Evolutionary conservation across 2,329 filamentous ascomycete genomes (phyloP).

Genomic region (Emericellopsis atlantica): DNA sequence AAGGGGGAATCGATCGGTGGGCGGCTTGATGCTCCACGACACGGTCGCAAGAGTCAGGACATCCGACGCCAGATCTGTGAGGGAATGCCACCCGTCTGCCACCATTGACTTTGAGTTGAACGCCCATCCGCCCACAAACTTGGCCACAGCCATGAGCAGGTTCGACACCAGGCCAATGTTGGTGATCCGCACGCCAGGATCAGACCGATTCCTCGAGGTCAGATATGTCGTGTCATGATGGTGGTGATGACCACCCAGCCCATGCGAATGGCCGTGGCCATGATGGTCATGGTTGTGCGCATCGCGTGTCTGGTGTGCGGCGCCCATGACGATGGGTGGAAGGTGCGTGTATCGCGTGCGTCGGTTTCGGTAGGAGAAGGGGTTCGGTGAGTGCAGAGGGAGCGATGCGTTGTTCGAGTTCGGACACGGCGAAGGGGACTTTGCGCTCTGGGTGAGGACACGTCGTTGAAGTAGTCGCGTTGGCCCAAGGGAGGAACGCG

Average conservation of each 20-base stretch:
- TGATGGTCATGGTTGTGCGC: conserved; percentile 22
- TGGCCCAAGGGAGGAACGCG: background rate
- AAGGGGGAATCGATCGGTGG: conserved; percentile 70
- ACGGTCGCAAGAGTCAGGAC: conserved; percentile 90
- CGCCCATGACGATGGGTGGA: conserved; percentile 13
- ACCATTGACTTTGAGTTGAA: conserved; percentile 93
- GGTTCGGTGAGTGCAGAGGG: conserved; percentile 10
- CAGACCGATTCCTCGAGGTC: conserved; percentile 73
- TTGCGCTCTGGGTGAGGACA: conserved; percentile 2
- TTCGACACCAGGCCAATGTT: conserved; percentile 62
- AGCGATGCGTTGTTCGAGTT: conserved; percentile 9
- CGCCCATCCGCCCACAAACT: conserved; percentile 81
- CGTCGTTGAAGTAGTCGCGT: background rate
- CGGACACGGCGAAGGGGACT: conserved; percentile 1
- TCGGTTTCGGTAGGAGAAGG: conserved; percentile 9
- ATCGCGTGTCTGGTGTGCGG: conserved; percentile 17
- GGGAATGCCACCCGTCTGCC: conserved; percentile 88
- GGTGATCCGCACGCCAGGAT: conserved; percentile 51
- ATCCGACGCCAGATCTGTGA: conserved; percentile 92
- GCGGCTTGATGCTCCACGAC: conserved; percentile 79
- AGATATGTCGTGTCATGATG: conserved; percentile 88
- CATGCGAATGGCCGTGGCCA: conserved; percentile 39
- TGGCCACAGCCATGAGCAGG: conserved; percentile 84
- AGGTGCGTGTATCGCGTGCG: conserved; percentile 6
- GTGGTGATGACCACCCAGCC: conserved; percentile 49